Conservation (phyloP, 2,329 filamentous ascomycete genomes). For the Phyllosticta citriasiana region DNA sequence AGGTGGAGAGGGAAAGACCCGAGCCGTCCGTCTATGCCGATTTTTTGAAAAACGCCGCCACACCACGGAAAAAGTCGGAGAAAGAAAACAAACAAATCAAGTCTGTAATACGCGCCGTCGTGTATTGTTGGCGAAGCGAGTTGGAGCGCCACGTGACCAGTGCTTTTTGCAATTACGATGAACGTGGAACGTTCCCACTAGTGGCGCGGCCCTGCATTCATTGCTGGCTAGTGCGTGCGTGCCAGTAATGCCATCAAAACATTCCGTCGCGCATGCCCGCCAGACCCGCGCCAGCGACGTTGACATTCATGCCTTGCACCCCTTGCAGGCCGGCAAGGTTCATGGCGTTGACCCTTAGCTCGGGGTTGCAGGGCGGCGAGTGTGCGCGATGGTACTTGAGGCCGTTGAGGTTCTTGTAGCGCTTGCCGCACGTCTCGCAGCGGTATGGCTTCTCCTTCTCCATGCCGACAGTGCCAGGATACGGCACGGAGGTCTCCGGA, state of each 20-base stretch:
- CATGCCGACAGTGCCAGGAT: constrained; percentile 96
- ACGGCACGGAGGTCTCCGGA: constrained; percentile 85
- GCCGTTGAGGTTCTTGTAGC: constrained; percentile 98
- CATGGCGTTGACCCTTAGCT: constrained; percentile 49
- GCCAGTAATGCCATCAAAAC: constrained; percentile 19
- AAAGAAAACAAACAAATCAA: background rate
- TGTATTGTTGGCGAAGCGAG: background rate
- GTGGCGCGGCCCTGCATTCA: background rate
- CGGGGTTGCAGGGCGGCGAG: constrained; percentile 81
- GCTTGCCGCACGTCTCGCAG: constrained; percentile 93
- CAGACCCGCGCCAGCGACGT: constrained; percentile 44
- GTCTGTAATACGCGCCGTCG: background rate
- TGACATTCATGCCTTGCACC: constrained; percentile 36
- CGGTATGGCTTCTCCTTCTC: constrained; percentile 99
- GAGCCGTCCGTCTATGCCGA: constrained; percentile 5
- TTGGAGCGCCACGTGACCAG: background rate
- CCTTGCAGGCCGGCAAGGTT: constrained; percentile 25
- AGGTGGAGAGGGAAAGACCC: background rate
- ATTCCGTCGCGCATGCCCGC: constrained; percentile 47
- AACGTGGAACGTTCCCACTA: background rate
- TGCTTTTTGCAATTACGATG: background rate
- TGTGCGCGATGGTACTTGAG: constrained; percentile 76
- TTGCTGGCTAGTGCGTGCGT: background rate
- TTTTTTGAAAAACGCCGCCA: background rate
- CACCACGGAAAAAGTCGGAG: background rate